Conservation (phyloP, 2,329 filamentous ascomycete species). For the Cryoendolithus antarcticus region DNA sequence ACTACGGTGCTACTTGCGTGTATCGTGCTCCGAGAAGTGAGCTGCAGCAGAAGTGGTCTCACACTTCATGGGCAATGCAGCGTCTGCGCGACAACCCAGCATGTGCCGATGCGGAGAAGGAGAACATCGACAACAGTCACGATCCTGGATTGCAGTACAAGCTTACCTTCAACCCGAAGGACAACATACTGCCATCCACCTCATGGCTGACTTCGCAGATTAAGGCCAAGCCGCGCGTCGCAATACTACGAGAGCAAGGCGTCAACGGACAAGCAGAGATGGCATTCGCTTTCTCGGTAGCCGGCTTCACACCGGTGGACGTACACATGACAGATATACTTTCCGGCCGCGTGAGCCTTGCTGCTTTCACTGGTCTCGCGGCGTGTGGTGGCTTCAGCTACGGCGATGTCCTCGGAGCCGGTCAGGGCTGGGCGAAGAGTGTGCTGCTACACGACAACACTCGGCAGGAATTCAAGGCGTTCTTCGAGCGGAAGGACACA, state of each 20-base stretch:
- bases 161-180: constrained; percentile 66
- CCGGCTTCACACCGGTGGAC: constrained; percentile 84
- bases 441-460: constrained; percentile 71
- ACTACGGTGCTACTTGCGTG: constrained; percentile 55
- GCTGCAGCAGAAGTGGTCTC: constrained; percentile 79
- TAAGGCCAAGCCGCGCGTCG: constrained; percentile 59
- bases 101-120: constrained; percentile 75
- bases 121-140: constrained; percentile 57
- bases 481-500: constrained; percentile 80
- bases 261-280: constrained; percentile 96
- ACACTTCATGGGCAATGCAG: constrained; percentile 85
- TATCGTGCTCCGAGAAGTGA: constrained; percentile 56
- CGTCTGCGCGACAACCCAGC: constrained; percentile 75
- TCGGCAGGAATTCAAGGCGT: constrained; percentile 64
- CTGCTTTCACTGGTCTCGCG: constrained; percentile 74
- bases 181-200: constrained; percentile 60
- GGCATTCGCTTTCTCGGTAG: constrained; percentile 87
- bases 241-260: constrained; percentile 88
- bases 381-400: constrained; percentile 97
- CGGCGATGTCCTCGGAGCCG: constrained; percentile 84
- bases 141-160: constrained; percentile 80
- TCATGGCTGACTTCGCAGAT: constrained; percentile 50
- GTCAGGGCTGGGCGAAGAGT: constrained; percentile 89
- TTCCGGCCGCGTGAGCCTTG: constrained; percentile 63
- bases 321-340: constrained; percentile 94